These are phyloP conservation scores for Trichosporon ovoides DNA, from an alignment of 1,284 basidiomycete genomes.

Conservation along the genomic window DNA sequence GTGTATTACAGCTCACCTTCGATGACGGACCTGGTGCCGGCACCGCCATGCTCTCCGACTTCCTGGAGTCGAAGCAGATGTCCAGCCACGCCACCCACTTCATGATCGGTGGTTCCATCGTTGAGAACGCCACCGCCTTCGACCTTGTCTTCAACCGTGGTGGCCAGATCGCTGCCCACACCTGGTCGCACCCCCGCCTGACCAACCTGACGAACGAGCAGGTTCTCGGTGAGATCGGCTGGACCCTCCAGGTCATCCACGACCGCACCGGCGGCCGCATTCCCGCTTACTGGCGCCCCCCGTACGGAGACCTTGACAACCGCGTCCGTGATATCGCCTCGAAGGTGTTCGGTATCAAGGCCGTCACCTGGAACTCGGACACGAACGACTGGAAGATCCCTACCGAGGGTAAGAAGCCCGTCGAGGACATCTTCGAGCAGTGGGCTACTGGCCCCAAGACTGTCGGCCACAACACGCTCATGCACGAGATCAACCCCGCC, in stretches of 20 bases:
- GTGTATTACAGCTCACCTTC: conserved; percentile 40
- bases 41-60: conserved; percentile 51
- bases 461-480: conserved; percentile 71
- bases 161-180: conserved; percentile 50
- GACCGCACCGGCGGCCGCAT: conserved; percentile 52
- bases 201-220: conserved; percentile 55
- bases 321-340: conserved; percentile 54
- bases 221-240: conserved; percentile 55
- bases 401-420: conserved; percentile 4
- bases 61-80: conserved; percentile 51
- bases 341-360: conserved; percentile 47
- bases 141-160: conserved; percentile 24
- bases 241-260: conserved; percentile 48
- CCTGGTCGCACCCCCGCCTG: conserved; percentile 54
- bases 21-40: conserved; percentile 53
- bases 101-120: conserved; percentile 52
- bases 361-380: conserved; percentile 51
- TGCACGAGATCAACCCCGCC: conserved; percentile 67
- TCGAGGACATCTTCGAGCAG: conserved; percentile 6
- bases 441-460: conserved; percentile 56
- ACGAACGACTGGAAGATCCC: conserved; percentile 46
- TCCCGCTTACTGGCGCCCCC: conserved; percentile 49
- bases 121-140: conserved; percentile 25
- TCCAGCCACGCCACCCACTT: conserved; percentile 54
- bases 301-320: conserved; percentile 52